These are phyloP conservation scores for Cylindrotheca closterium DNA, from an alignment of 108 stramenopile genomes.

Conservation along the genomic window DNA sequence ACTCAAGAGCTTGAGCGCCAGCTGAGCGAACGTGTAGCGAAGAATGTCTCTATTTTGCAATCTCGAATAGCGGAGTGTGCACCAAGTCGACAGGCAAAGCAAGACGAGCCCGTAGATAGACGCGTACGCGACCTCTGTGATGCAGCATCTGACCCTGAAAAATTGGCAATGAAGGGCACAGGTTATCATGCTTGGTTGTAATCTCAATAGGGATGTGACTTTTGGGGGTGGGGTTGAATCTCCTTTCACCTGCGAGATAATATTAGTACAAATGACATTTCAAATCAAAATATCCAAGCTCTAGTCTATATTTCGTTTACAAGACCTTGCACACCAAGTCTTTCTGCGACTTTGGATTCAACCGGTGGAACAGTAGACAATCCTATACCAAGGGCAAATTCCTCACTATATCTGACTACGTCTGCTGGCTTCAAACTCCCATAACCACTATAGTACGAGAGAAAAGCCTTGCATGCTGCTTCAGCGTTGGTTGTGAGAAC, in stretches of 20 bases:
- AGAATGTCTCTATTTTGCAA: slow-evolving; percentile 67
- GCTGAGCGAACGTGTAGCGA: slow-evolving; percentile 68
- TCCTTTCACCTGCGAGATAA: too few relatives aligned
- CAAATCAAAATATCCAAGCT: too few relatives aligned
- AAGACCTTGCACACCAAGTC: slow-evolving; percentile 16
- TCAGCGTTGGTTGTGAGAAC: slow-evolving; percentile 35
- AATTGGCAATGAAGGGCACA: slow-evolving; percentile 65
- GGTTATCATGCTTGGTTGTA: slow-evolving; percentile 76
- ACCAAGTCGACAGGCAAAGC: slow-evolving; percentile 13
- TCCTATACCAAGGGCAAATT: slow-evolving; percentile 16
- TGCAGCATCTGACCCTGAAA: slow-evolving; percentile 54
- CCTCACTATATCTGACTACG: slow-evolving; percentile 8
- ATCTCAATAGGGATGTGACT: background rate
- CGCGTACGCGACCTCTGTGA: slow-evolving; percentile 58
- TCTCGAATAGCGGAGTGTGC: slow-evolving; percentile 60
- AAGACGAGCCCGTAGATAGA: slow-evolving; percentile 52
- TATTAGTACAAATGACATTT: too few relatives aligned
- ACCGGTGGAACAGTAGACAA: slow-evolving; percentile 14
- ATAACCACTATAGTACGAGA: slow-evolving; percentile 34
- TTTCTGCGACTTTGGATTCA: slow-evolving; percentile 17
- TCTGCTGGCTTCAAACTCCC: slow-evolving; percentile 10
- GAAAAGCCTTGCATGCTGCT: slow-evolving; percentile 29
- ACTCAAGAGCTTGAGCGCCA: slow-evolving; percentile 81
- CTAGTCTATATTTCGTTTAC: background rate
- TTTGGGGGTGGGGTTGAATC: too few relatives aligned